Evolutionary conservation across 306 rosid genomes (phyloP).

Genomic region (Echinosophora koreensis): DNA sequence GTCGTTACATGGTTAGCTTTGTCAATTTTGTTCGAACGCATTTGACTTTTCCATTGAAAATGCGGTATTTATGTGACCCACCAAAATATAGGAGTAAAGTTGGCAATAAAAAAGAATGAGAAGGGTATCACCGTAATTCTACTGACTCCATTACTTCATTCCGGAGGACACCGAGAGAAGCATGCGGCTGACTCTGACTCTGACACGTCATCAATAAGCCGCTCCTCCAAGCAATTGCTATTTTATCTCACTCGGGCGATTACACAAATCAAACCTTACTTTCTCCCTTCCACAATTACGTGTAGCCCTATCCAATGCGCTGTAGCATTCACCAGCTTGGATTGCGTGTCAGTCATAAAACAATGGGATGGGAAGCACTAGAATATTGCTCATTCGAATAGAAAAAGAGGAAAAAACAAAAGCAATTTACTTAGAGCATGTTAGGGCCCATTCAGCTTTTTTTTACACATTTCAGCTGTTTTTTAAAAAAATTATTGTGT

Average conservation of each 20-base stretch:
- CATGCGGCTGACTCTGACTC: background rate
- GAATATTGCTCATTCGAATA: background rate
- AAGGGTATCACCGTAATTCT: constrained; percentile 24
- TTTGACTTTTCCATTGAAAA: constrained; percentile 39
- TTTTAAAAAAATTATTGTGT: too few relatives aligned
- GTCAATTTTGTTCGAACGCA: background rate
- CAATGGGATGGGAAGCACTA: background rate
- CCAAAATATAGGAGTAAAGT: background rate
- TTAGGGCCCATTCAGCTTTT: too few relatives aligned
- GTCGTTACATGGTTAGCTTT: background rate
- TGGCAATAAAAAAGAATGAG: background rate
- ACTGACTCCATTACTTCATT: background rate
- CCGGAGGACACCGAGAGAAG: constrained; percentile 13
- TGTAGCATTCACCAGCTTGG: background rate
- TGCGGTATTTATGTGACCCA: constrained; percentile 5
- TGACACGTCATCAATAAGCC: constrained; percentile 39
- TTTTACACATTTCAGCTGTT: too few relatives aligned
- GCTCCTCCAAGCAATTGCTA: background rate
- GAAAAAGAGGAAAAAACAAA: background rate
- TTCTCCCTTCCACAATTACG: constrained; percentile 30
- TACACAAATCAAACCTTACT: background rate
- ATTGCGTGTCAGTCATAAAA: background rate
- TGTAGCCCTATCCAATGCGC: constrained; percentile 4
- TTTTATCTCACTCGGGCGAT: background rate
- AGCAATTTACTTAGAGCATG: background rate